phyloP scores from a whole-genome alignment of 2,329 filamentous ascomycete genomes.

The Sclerotinia trifoliorum region DNA sequence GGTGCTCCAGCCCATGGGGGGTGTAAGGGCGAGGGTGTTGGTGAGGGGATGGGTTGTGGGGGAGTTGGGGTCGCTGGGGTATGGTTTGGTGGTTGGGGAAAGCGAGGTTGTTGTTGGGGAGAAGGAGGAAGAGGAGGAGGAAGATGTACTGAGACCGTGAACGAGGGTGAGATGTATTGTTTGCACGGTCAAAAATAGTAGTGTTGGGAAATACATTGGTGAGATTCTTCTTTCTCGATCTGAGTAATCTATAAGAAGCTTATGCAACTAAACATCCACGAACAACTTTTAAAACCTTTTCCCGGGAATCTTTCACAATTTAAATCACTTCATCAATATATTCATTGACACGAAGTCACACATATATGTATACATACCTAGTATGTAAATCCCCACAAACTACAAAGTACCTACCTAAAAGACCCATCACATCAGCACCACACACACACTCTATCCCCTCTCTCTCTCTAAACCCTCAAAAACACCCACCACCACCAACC shows the following conservation, averaged over 20 bases:
- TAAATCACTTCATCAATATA: background rate
- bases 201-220: background rate
- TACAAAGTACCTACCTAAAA: background rate
- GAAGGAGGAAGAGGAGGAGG: background rate
- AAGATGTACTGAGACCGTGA: background rate
- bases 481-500: too few relatives aligned
- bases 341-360: background rate
- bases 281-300: too few relatives aligned
- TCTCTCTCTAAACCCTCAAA: too few relatives aligned
- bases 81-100: background rate
- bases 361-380: background rate
- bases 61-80: background rate
- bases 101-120: background rate
- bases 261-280: background rate
- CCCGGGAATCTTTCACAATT: background rate
- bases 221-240: background rate
- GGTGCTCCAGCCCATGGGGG: constrained; percentile 52
- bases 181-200: background rate
- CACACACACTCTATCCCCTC: too few relatives aligned
- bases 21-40: constrained; percentile 42
- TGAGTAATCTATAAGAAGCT: background rate
- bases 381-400: background rate
- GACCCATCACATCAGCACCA: too few relatives aligned
- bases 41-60: constrained; percentile 26
- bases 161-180: background rate